phyloP scores from a whole-genome alignment of 2,329 filamentous ascomycete species.

The Drechslera avenae region DNA sequence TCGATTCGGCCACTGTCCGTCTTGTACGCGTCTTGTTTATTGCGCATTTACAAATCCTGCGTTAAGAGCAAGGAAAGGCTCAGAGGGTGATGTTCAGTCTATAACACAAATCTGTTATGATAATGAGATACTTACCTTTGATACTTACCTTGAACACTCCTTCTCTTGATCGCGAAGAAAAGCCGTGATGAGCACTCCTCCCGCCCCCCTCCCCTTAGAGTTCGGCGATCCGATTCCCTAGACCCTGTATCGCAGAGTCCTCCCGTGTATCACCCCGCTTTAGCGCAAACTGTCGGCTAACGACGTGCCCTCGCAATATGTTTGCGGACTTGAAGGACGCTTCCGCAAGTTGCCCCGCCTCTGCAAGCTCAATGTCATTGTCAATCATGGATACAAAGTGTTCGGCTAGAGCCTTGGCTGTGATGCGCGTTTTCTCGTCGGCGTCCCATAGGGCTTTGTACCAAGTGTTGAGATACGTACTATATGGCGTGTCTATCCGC shows the following conservation, averaged over 20 bases:
- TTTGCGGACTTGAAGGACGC: not conserved
- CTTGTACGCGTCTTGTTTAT: too few species aligned
- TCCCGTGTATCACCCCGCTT: not conserved
- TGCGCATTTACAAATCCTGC: too few species aligned
- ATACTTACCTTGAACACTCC: not conserved
- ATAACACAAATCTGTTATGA: too few species aligned
- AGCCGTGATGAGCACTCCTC: too few species aligned
- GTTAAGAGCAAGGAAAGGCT: too few species aligned
- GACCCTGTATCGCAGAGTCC: too few species aligned
- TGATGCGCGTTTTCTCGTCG: conserved; percentile 1
- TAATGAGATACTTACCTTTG: too few species aligned
- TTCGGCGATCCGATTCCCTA: not conserved
- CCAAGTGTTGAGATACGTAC: conserved; percentile 16
- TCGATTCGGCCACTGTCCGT: too few species aligned
- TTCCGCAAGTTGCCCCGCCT: not conserved
- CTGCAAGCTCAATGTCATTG: conserved; percentile 1
- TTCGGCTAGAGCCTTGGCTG: not conserved
- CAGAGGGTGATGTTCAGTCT: too few species aligned
- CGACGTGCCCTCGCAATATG: not conserved
- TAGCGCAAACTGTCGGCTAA: not conserved
- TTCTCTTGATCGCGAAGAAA: not conserved
- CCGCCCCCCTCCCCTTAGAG: not conserved
- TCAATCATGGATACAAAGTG: conserved; percentile 3
- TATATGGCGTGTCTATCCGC: conserved; percentile 15
- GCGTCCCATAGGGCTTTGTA: conserved; percentile 14